Evolutionary conservation across 257 asterid genomes (phyloP), one percentile per base, ranked within the genome.

Genomic region (Petunia axillaris): DNA sequence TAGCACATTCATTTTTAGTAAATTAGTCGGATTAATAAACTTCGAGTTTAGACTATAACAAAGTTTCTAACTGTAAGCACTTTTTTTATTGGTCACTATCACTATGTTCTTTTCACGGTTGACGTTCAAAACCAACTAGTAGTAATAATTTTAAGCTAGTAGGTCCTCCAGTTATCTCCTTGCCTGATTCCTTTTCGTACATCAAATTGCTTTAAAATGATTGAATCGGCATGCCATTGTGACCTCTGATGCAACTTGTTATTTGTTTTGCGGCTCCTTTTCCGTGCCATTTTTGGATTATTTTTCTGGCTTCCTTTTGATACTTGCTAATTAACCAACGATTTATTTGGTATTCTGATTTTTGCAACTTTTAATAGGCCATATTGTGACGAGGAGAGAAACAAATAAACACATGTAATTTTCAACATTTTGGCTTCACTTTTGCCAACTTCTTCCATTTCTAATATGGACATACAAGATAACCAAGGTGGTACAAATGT

Each of bases 181-280:
- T 46, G 41, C 43, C 58, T 35, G 16, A 8, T 0, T 11, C n/a
- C 48, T 70, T 48, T 71, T 41, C 0, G 6, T 48, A 48, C 60
- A 71, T 48, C 36, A 25, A 71, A 25, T 71, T 71, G 60, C 13
- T 71, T 71, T 71, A 0, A 25, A 25, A 48, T 71, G 60, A 48
- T 71, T 25, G 77, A 71, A 13, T 6, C 43, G 43, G 44, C 25
- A 71, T 44, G 3, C 8, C 44, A 39, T 16, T 44, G 40, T 64
- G 44, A 16, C 44, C 37, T 64, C n/a, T 64, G 16, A 8, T 10
- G 39, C 1, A 46, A 70, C 59, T 70, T 25, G 58, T 46, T 59
- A 7, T 71, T 71, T n/a, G 48, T 35, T 48, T 71, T 71, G 77
- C 44, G 60, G 77, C 60, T 9, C 55, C 44, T 16, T 8, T n/a